Percentiles rank a stretch among this genome's conserved stretches.
These are phyloP conservation scores for Panicum hallii DNA, from an alignment of 202 grass and related monocot genomes.

Conservation along the genomic window DNA sequence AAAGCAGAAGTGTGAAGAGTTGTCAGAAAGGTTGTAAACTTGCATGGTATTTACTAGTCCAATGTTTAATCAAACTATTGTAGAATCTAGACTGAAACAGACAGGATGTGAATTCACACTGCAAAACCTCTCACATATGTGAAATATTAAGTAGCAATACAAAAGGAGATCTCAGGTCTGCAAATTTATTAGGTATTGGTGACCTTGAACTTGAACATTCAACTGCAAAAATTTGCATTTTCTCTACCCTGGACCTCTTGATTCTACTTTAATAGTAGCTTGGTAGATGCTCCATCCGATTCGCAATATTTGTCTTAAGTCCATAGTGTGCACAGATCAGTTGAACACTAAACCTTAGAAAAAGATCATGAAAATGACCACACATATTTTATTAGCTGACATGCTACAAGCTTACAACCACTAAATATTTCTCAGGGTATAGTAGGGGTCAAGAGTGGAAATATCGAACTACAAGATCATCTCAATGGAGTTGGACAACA, in stretches of 20 bases:
- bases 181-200: background rate
- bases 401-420: background rate
- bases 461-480: background rate
- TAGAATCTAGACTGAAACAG: constrained; percentile 10
- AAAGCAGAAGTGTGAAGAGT: constrained; percentile 34
- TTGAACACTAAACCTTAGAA: background rate
- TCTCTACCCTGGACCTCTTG: background rate
- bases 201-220: background rate
- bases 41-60: background rate
- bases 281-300: background rate
- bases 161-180: background rate
- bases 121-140: background rate
- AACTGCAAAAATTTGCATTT: background rate
- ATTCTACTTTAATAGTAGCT: background rate
- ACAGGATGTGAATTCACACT: constrained; percentile 7
- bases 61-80: constrained; percentile 17
- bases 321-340: background rate
- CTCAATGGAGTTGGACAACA: background rate
- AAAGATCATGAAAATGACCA: background rate
- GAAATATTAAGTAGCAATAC: background rate
- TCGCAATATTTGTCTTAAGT: background rate
- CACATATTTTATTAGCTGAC: background rate
- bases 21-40: constrained; percentile 21
- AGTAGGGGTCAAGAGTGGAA: background rate
- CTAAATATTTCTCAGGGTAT: background rate